Evolutionary conservation across 257 asterid species (phyloP).

Genomic region (Solanum sejunctum): DNA sequence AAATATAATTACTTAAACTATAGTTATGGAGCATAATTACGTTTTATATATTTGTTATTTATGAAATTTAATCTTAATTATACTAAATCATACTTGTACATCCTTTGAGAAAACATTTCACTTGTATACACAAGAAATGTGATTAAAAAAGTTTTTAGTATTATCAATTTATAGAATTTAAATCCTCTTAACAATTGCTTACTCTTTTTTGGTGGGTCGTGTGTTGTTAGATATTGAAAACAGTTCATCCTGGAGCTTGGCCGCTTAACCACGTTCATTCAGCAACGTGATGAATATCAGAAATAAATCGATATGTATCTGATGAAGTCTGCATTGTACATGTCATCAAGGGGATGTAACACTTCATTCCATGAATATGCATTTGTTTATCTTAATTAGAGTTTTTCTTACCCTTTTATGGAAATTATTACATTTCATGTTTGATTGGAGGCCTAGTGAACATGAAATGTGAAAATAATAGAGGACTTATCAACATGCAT

Average conservation of each 20-base stretch:
- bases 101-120: not conserved
- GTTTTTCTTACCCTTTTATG: not conserved
- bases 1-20: no score
- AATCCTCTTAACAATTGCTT: not conserved
- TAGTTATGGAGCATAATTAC: no score
- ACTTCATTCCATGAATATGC: not conserved
- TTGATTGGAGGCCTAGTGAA: not conserved
- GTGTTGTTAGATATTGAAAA: not conserved
- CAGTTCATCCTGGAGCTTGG: not conserved
- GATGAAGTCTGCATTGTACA: not conserved
- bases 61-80: not conserved
- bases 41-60: no score
- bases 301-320: not conserved
- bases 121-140: not conserved
- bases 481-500: not conserved
- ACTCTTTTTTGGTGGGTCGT: not conserved
- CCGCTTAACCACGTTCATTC: not conserved
- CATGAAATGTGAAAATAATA: not conserved
- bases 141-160: not conserved
- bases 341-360: not conserved
- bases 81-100: not conserved
- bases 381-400: not conserved
- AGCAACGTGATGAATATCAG: not conserved
- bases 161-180: not conserved
- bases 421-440: not conserved